phyloP scores from a whole-genome alignment of 768 basidiomycete species.

The Crucibulum laeve region DNA sequence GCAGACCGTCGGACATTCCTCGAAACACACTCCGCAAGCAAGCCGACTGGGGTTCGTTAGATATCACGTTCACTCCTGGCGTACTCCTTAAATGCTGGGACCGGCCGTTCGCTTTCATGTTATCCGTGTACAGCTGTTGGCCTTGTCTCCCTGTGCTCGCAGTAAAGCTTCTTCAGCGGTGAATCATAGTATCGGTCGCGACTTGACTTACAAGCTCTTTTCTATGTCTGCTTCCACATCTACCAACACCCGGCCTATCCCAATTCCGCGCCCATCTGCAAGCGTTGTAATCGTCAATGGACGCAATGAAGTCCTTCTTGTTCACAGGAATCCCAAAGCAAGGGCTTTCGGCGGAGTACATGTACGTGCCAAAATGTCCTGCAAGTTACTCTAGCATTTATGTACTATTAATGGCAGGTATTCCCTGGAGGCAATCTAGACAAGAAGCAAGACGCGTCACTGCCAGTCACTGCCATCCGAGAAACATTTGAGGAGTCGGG shows the following conservation, averaged over 20 bases:
- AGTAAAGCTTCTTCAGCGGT: not conserved
- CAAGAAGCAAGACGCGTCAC: conserved; percentile 49
- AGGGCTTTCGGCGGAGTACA: conserved; percentile 63
- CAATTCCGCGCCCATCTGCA: conserved; percentile 55
- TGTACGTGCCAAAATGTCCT: conserved; percentile 32
- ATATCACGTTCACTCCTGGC: not conserved
- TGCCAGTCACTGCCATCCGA: conserved; percentile 62
- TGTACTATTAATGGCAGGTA: conserved; percentile 38
- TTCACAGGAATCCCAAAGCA: conserved; percentile 64
- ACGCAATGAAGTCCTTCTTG: conserved; percentile 64
- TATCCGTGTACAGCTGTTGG: not conserved
- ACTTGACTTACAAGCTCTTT: not conserved
- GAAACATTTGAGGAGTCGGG: conserved; percentile 80
- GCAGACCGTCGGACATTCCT: not conserved
- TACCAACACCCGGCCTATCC: conserved; percentile 1
- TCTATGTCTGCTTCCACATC: conserved; percentile 9
- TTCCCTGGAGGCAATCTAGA: conserved; percentile 77
- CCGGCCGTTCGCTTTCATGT: not conserved
- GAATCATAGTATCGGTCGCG: too few species aligned
- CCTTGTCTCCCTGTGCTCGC: not conserved
- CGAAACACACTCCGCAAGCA: too few species aligned
- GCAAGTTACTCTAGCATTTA: not conserved
- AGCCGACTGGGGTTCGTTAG: not conserved
- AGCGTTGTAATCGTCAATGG: conserved; percentile 63
- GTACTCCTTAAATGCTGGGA: not conserved